Base-by-base conservation (phyloP, 176 grass and related monocot species). In the Aegilops sharonensis region DNA sequence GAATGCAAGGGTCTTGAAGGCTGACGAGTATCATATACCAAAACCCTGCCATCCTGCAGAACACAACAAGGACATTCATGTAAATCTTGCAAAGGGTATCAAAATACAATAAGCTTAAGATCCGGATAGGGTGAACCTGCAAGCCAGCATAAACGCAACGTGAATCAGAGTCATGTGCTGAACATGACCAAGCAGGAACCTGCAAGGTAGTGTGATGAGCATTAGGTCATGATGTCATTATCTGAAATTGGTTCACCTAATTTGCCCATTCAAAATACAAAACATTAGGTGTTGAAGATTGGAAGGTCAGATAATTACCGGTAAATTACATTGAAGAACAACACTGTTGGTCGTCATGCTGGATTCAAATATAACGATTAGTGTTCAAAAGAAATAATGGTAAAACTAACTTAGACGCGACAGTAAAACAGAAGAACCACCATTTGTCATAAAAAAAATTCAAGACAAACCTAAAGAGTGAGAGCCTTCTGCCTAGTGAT, bases 101-200 rank as follows among this genome's bases (percentile, higher is more conserved):
- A 85, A 81, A n/a, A 84, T 79, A 37, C 20, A 81, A 77, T 57
- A 78, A 71, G 15, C 59, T 72, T 83, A 63, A 70, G 32, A 31
- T 27, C 24, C 85, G 39, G 17, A 52, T 6, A 54, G 21, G 40
- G 1, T 82, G 72, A 65, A 95, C 96, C 96, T 98, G 96, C 78
- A 98, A 83, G 77, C 96, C 95, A 91, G 88, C 86, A 92, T 94
- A 98, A 47, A 94, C 81, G 64, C 73, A 52, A 30, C 79, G 56
- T 47, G 88, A 78, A 85, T 50, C 87, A 60, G 18, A 77, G 77
- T 75, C 48, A 68, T 89, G 88, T 31, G 84, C 89, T 50, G 88
- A 87, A 85, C 93, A 98, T 3, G 93, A 95, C 95, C 93, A 98
- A 85, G 79, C 91, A 92, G 95, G 91, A 73, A 73, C 82, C 96